These are phyloP conservation scores for Crithidia brevicula DNA, from an alignment of 208 protist genomes.

Conservation along the genomic window DNA sequence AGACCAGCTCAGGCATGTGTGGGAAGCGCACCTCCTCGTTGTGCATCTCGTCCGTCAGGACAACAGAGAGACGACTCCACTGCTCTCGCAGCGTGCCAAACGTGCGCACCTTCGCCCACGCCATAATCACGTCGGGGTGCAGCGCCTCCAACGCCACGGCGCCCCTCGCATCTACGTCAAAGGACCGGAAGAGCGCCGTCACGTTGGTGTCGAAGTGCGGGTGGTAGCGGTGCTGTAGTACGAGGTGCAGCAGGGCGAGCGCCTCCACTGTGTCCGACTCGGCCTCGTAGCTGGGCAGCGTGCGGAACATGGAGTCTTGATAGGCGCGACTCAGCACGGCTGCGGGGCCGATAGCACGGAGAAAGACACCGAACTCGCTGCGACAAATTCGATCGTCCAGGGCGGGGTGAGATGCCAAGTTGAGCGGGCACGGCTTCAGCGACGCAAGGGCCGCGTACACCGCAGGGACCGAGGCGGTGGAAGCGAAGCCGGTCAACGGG, in stretches of 20 bases:
- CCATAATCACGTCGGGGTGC: constrained; percentile 41
- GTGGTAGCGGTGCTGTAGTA: constrained; percentile 69
- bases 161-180: constrained; percentile 51
- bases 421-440: constrained; percentile 28
- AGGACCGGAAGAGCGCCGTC: constrained; percentile 61
- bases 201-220: constrained; percentile 61
- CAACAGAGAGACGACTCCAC: constrained; percentile 62
- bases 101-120: constrained; percentile 68
- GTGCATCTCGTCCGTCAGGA: constrained; percentile 39
- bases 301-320: constrained; percentile 39
- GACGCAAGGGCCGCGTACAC: constrained; percentile 46
- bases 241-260: constrained; percentile 52
- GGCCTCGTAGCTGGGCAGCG: constrained; percentile 32
- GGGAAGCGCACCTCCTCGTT: constrained; percentile 31
- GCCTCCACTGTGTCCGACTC: constrained; percentile 28
- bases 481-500: constrained; percentile 69
- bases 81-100: constrained; percentile 73
- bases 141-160: constrained; percentile 58
- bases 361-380: constrained; percentile 37
- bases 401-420: neutral
- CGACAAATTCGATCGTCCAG: constrained; percentile 3
- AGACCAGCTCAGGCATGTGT: constrained; percentile 34
- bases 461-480: constrained; percentile 46
- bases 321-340: constrained; percentile 56
- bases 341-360: constrained; percentile 28